Evolutionary conservation across 2,329 filamentous ascomycete species (phyloP).

Genomic region (Fusarium sacchari): DNA sequence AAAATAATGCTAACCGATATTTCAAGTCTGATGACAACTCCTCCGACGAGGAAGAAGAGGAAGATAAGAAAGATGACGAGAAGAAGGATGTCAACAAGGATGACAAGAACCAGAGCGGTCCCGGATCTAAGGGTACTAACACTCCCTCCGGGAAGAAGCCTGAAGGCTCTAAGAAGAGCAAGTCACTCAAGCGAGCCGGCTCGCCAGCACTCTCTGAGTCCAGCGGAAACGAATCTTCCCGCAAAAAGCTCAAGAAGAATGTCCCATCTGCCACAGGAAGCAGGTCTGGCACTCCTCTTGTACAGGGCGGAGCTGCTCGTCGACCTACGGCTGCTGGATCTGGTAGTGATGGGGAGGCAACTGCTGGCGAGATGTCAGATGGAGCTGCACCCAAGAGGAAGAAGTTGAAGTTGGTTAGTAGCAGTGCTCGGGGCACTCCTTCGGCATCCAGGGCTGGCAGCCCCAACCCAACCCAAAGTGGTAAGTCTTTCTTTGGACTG

Average conservation of each 20-base stretch:
- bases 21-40: conserved; percentile 60
- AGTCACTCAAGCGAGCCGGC: conserved; percentile 81
- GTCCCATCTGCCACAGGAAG: conserved; percentile 60
- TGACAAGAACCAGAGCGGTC: conserved; percentile 62
- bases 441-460: conserved; percentile 70
- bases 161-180: conserved; percentile 60
- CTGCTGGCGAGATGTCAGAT: conserved; percentile 74
- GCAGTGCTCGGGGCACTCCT: conserved; percentile 62
- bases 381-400: conserved; percentile 61
- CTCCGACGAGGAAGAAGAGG: conserved; percentile 51
- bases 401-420: conserved; percentile 63
- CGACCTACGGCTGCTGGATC: conserved; percentile 63
- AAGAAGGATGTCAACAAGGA: conserved; percentile 61
- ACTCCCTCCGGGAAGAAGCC: conserved; percentile 61
- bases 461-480: conserved; percentile 58
- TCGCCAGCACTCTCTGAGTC: conserved; percentile 91
- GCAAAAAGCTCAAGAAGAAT: conserved; percentile 79
- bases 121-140: conserved; percentile 74
- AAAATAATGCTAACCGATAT: conserved; percentile 31
- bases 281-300: conserved; percentile 65
- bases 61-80: conserved; percentile 53
- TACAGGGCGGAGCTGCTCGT: conserved; percentile 52
- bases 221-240: conserved; percentile 88
- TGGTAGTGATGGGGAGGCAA: conserved; percentile 78
- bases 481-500: conserved; percentile 45